These are phyloP conservation scores for Noccaea bulbosa DNA, from an alignment of 345 rosid genomes.

Conservation along the genomic window DNA sequence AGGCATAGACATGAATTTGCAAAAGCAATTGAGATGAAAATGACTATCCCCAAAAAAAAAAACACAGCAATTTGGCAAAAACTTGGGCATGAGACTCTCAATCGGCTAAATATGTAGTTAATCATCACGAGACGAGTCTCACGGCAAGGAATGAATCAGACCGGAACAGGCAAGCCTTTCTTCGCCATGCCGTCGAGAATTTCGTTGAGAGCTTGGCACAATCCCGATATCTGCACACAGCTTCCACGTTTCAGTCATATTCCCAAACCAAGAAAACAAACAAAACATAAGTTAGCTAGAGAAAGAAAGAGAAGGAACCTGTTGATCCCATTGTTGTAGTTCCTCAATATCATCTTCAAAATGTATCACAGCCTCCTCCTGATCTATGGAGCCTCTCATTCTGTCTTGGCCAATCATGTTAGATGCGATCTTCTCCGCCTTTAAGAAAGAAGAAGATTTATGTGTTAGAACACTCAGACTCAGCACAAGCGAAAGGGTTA, in stretches of 20 bases:
- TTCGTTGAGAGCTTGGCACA: slow-evolving; percentile 92
- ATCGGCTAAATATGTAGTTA: background rate
- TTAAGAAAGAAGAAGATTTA: slow-evolving; percentile 22
- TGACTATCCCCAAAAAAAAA: background rate
- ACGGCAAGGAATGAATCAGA: slow-evolving; percentile 46
- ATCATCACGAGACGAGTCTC: slow-evolving; percentile 21
- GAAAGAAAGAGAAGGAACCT: slow-evolving; percentile 52
- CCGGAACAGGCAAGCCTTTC: slow-evolving; percentile 87
- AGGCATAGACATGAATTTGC: slow-evolving; percentile 27
- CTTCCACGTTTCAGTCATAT: slow-evolving; percentile 12
- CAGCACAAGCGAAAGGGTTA: background rate
- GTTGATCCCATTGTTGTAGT: slow-evolving; percentile 98
- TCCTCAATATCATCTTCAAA: slow-evolving; percentile 96
- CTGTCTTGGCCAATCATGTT: slow-evolving; percentile 94
- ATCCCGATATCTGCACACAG: slow-evolving; percentile 74
- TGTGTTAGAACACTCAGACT: background rate
- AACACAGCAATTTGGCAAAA: slow-evolving; percentile 36
- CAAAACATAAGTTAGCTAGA: background rate
- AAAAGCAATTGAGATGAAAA: slow-evolving; percentile 10
- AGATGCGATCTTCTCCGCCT: slow-evolving; percentile 99
- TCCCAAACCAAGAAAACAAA: background rate
- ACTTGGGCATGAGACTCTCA: slow-evolving; percentile 22
- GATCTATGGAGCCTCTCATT: slow-evolving; percentile 95
- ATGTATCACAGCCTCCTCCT: slow-evolving; percentile 98
- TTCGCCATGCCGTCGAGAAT: slow-evolving; percentile 89